These are phyloP conservation scores for Fusarium luffae DNA, from an alignment of 2,329 filamentous ascomycete species.

Conservation along the genomic window DNA sequence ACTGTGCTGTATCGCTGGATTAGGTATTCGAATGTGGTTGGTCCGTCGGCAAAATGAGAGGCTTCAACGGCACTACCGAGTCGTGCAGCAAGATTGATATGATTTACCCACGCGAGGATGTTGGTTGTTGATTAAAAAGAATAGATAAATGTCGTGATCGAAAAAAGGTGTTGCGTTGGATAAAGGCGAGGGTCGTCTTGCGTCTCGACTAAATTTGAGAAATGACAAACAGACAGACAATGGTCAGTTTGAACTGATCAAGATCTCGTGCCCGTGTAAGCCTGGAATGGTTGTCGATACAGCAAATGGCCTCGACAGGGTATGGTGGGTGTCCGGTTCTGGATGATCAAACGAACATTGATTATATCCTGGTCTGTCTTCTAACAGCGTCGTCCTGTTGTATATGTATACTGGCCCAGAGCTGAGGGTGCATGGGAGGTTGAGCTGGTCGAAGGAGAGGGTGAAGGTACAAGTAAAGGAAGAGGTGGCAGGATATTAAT, in stretches of 20 bases:
- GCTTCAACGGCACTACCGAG: slow-evolving; percentile 39
- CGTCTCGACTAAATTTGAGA: slow-evolving; percentile 10
- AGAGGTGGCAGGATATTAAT: slow-evolving; percentile 23
- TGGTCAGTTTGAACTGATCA: slow-evolving; percentile 20
- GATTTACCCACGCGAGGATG: slow-evolving; percentile 18
- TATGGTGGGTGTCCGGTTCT: slow-evolving; percentile 25
- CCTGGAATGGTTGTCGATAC: slow-evolving; percentile 16
- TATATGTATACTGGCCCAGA: slow-evolving; percentile 2
- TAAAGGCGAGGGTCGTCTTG: slow-evolving; percentile 4
- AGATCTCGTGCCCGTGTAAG: slow-evolving; percentile 39
- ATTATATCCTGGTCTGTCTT: background rate
- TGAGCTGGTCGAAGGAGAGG: slow-evolving; percentile 33
- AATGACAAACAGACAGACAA: slow-evolving; percentile 10
- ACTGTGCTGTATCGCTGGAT: slow-evolving; percentile 22
- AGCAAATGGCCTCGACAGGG: slow-evolving; percentile 7
- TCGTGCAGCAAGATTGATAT: slow-evolving; percentile 13
- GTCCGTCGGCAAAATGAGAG: slow-evolving; percentile 28
- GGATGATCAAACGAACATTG: slow-evolving; percentile 12
- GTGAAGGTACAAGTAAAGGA: slow-evolving; percentile 6
- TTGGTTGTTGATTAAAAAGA: slow-evolving; percentile 12
- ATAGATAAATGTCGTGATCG: slow-evolving; percentile 33
- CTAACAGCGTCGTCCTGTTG: slow-evolving; percentile 3
- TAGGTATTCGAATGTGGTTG: slow-evolving; percentile 35
- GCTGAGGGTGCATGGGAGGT: slow-evolving; percentile 22
- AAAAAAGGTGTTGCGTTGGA: slow-evolving; percentile 10